Base-by-base conservation (phyloP, 2,329 filamentous ascomycete genomes). In the Microcyclospora tardicrescens region DNA sequence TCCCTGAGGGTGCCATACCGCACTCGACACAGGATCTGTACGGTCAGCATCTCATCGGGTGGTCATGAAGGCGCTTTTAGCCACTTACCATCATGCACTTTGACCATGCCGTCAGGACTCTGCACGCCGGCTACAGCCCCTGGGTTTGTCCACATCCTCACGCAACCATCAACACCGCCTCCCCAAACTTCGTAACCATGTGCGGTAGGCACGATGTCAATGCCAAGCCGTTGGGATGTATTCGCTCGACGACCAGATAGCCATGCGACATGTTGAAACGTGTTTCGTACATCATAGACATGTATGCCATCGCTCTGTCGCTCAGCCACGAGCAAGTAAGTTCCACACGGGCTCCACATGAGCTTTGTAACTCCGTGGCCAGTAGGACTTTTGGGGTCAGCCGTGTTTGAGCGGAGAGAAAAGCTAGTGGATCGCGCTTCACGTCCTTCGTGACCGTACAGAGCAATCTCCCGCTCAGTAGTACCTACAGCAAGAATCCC, bases 221-320 rank as follows among this genome's bases (percentile, higher is more conserved):
- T 62, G 2, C 68, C 67, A 41, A 79, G 53, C n/a, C 67, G 64
- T 56, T 78, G 73, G 35, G 70, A 71, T 2, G 72, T 74, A 6
- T 56, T 28, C 6, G 65, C 66, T 3, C 55, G 52, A 4, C 67
- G 42, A 0, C 64, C 65, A 0, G 37, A 45, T 34, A 77, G 58
- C 55, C 67, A 69, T 2, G 64, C 66, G 3, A 79, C 54, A 16
- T 68, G 53, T 38, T 67, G 61, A 0, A 66, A 63, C 1, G 66
- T 67, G n/a, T 68, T 66, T 12, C 76, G 64, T 16, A 77, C 66
- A 49, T 80, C 76, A 50, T 73, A 79, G 10, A 79, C 60, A 33
- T 72, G 57, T 1, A 77, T 57, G 1, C 64, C 67, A 45, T 75
- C 65, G 38, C 72, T 72, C 41, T 66, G 65, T 14, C 75, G 63